A percentile compares a stretch with the other conserved stretches of the same genome.
phyloP scores from a whole-genome alignment of 2,329 filamentous ascomycete genomes.

The Exserohilum rostratum region DNA sequence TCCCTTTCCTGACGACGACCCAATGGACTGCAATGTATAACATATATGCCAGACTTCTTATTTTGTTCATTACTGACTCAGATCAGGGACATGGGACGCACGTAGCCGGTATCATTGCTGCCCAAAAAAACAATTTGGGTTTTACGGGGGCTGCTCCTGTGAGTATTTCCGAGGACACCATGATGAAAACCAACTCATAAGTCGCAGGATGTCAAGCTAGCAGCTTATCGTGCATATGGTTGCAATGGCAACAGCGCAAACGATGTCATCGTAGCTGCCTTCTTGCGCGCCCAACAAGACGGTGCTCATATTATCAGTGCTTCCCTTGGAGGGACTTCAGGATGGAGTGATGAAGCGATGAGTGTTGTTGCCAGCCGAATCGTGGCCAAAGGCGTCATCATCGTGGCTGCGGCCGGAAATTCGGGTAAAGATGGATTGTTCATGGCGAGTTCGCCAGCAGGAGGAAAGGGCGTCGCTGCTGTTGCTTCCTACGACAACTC shows the following conservation, averaged over 20 bases:
- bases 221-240: not conserved
- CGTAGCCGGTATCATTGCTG: not conserved
- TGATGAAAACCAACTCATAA: not conserved
- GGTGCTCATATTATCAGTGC: not conserved
- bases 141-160: not conserved
- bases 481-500: not conserved
- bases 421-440: not conserved
- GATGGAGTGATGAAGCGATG: not conserved
- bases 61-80: not conserved
- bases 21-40: not conserved
- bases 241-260: not conserved
- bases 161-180: not conserved
- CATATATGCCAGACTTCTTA: not conserved
- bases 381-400: not conserved
- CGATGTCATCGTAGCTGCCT: not conserved
- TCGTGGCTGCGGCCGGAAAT: not conserved
- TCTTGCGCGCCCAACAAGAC: not conserved
- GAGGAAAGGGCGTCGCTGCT: not conserved
- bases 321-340: not conserved
- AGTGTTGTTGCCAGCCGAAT: not conserved
- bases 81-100: not conserved
- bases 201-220: not conserved
- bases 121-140: not conserved
- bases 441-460: not conserved
- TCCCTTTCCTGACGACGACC: not conserved